phyloP scores from a whole-genome alignment of 1,139 yeast genomes.

The Suhomyces atakaporum region DNA sequence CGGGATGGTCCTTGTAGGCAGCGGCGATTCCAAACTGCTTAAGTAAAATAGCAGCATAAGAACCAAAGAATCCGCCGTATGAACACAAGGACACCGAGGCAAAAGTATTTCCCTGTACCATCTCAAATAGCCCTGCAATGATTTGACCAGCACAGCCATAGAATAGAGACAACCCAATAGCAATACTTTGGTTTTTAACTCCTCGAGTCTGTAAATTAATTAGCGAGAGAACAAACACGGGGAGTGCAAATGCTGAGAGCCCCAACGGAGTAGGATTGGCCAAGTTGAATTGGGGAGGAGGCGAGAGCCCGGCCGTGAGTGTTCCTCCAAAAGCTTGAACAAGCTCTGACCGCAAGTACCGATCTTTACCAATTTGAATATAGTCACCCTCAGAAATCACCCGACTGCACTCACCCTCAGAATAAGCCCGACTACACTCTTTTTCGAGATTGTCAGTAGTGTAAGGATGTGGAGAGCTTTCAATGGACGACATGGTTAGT shows the following conservation, averaged over 20 bases:
- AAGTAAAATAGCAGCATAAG: conserved; percentile 73
- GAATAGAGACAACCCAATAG: conserved; percentile 75
- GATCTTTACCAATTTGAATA: conserved; percentile 71
- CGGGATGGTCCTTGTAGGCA: conserved; percentile 50
- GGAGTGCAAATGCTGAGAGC: conserved; percentile 77
- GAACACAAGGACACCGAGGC: conserved; percentile 86
- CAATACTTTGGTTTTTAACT: conserved; percentile 51
- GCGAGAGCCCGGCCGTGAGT: conserved; percentile 62
- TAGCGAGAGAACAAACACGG: conserved; percentile 78
- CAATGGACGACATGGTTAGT: no score
- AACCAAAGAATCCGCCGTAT: conserved; percentile 88
- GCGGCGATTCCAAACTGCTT: conserved; percentile 71
- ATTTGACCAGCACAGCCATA: conserved; percentile 83
- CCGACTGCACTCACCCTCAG: no score
- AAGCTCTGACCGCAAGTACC: conserved; percentile 56
- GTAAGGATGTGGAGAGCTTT: no score
- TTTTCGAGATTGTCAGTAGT: no score
- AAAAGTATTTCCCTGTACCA: conserved; percentile 78
- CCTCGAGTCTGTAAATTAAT: conserved; percentile 57
- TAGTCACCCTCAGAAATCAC: conserved; percentile 53
- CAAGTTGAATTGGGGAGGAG: conserved; percentile 69
- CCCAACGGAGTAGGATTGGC: conserved; percentile 93
- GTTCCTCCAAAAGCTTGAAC: conserved; percentile 75
- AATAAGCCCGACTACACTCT: no score
- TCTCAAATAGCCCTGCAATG: conserved; percentile 76